Evolutionary conservation across 1,284 basidiomycete genomes (phyloP).

Genomic region (Agaricales sp.): DNA sequence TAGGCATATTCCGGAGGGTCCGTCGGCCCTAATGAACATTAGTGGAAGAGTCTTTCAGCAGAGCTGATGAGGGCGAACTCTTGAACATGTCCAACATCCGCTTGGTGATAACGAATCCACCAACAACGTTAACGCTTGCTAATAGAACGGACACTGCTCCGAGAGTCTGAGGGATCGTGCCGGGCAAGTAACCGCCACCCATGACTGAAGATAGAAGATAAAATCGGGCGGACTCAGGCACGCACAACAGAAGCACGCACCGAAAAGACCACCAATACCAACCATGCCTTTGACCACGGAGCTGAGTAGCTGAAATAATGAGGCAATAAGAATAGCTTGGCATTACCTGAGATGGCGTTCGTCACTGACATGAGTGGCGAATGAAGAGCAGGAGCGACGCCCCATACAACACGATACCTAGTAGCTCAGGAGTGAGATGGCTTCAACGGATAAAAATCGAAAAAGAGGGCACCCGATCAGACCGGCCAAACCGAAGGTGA

Average conservation of each 20-base stretch:
- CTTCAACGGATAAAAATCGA: background rate
- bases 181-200: constrained; percentile 78
- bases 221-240: background rate
- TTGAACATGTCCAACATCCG: constrained; percentile 69
- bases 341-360: constrained; percentile 64
- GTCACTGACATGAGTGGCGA: constrained; percentile 82
- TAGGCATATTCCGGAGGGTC: constrained; percentile 82
- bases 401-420: constrained; percentile 64
- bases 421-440: background rate
- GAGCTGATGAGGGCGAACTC: constrained; percentile 31
- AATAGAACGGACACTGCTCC: constrained; percentile 74
- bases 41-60: background rate
- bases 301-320: too few relatives aligned
- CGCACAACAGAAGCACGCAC: background rate
- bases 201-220: constrained; percentile 33
- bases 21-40: constrained; percentile 35
- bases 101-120: constrained; percentile 77
- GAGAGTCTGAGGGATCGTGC: constrained; percentile 66
- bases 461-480: constrained; percentile 60
- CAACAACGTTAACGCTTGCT: constrained; percentile 77
- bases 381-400: constrained; percentile 75
- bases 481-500: constrained; percentile 75
- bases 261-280: constrained; percentile 75
- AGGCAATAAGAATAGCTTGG: background rate
- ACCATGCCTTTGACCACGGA: constrained; percentile 38